Conservation (phyloP, 768 basidiomycete genomes). For the Mycena galopus region DNA sequence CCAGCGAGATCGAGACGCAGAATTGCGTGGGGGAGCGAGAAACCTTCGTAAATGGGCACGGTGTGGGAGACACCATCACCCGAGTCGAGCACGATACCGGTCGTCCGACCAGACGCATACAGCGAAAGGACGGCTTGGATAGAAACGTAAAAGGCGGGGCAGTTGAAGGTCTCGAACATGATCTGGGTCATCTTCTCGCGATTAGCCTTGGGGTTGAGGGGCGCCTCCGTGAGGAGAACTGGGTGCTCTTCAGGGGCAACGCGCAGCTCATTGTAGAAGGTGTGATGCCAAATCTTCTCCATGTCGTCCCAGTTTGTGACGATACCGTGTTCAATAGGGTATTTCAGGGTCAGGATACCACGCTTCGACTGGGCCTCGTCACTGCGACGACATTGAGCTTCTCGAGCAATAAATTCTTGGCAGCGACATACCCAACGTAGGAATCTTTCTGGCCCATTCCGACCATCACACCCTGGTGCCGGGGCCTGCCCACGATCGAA, state of each 20-base stretch:
- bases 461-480: conserved; percentile 83
- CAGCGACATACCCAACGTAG: conserved; percentile 69
- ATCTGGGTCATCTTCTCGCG: conserved; percentile 82
- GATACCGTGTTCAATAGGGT: conserved; percentile 62
- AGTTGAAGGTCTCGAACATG: conserved; percentile 86
- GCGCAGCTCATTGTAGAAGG: conserved; percentile 83
- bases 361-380: conserved; percentile 83
- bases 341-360: conserved; percentile 83
- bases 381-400: conserved; percentile 52
- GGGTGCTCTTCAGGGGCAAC: conserved; percentile 83
- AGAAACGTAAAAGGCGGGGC: conserved; percentile 78
- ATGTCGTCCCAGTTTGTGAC: conserved; percentile 40
- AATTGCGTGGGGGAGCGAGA: conserved; percentile 77
- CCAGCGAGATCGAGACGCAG: conserved; percentile 76
- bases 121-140: conserved; percentile 80
- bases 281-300: conserved; percentile 56
- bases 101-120: conserved; percentile 79
- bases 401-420: not conserved
- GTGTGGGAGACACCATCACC: conserved; percentile 81
- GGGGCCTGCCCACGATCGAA: conserved; percentile 80
- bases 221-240: conserved; percentile 77
- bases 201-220: conserved; percentile 80
- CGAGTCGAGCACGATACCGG: conserved; percentile 83
- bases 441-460: conserved; percentile 86
- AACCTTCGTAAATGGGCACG: conserved; percentile 82